Evolutionary conservation across 495 filamentous ascomycete species (phyloP), one percentile per base, ranked within the genome.

Genomic region (Lasiosphaeriaceae sp.): DNA sequence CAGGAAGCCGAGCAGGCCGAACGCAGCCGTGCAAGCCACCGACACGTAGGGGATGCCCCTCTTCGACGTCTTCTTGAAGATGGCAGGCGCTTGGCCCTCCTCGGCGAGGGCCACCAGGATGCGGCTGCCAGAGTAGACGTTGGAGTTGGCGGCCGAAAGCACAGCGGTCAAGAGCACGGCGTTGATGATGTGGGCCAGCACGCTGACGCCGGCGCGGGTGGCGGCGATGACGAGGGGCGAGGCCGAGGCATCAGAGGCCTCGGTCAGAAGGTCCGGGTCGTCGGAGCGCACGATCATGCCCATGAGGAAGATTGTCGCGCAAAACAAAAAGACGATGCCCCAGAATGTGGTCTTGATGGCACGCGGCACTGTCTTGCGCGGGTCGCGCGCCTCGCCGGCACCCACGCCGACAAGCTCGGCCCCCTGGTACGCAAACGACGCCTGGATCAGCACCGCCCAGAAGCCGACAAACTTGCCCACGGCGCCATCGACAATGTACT

Each of bases 141-240:
- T 80, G 24, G 82, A 81, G 66, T 81, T 83, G 6, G 77, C 84
- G 22, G 77, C 76, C 3, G 74, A 76, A 12, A 80, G 68, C 16
- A 85, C 83, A 11, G 84, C 83, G 19, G 75, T 77, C n/a, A 87
- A 78, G 46, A 90, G 80, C 34, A 89, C 83, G 24, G 79, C 84
- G 62, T 89, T 90, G 69, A 90, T 85, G 59, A 90, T 82, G 49
- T 84, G 80, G 1, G 87, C 87, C 24, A 90, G 77, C 5, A 82
- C 82, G 7, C 71, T 72, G 59, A 90, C 82, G 57, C 85, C 85
- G 4, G 87, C 88, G 11, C 80, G 70, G 24, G 76, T 65, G 31
- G 88, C 82, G 22, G 87, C 85, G 49, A 90, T 82, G 21, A 89
- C 87, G 50, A 90, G 83, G 3, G 88, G 88, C 2, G 87, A 89